Evolutionary conservation across 2,329 filamentous ascomycete species (phyloP).

Genomic region (Fusarium sp.): DNA sequence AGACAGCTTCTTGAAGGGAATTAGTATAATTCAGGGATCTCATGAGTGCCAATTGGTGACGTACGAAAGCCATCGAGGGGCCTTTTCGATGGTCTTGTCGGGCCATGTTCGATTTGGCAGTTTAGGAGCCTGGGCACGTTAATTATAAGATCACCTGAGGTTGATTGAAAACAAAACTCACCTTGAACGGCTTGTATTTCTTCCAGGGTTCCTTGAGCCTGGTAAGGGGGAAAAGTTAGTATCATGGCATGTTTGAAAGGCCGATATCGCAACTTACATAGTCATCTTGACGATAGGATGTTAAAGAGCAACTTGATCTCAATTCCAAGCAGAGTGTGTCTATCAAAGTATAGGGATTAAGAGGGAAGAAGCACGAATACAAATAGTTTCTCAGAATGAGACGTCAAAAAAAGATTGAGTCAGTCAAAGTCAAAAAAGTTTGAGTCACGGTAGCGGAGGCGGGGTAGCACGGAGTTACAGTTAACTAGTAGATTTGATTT

Average conservation of each 20-base stretch:
- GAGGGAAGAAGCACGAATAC: not conserved
- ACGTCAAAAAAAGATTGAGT: conserved; percentile 16
- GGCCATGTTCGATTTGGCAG: conserved; percentile 84
- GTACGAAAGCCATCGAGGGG: conserved; percentile 80
- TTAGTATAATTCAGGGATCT: not conserved
- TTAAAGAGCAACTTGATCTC: not conserved
- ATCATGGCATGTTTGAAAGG: not conserved
- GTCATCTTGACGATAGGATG: conserved; percentile 11
- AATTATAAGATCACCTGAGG: conserved; percentile 35
- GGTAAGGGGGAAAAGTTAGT: conserved; percentile 4
- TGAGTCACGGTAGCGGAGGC: conserved; percentile 23
- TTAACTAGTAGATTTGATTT: not conserved
- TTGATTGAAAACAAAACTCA: conserved; percentile 34
- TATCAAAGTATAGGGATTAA: not conserved
- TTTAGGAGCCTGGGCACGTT: conserved; percentile 47
- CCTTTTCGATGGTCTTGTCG: conserved; percentile 80
- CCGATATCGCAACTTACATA: conserved; percentile 22
- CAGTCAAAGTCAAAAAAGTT: conserved; percentile 19
- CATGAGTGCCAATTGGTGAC: not conserved
- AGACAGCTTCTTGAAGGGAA: conserved; percentile 32
- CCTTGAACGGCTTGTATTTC: conserved; percentile 75
- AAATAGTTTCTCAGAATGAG: conserved; percentile 16
- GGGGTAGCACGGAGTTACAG: conserved; percentile 7
- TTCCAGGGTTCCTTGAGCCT: conserved; percentile 80
- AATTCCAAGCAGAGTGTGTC: conserved; percentile 3